Base-by-base conservation (phyloP, 78 protist genomes). In the Dictyostelium citrinum region DNA sequence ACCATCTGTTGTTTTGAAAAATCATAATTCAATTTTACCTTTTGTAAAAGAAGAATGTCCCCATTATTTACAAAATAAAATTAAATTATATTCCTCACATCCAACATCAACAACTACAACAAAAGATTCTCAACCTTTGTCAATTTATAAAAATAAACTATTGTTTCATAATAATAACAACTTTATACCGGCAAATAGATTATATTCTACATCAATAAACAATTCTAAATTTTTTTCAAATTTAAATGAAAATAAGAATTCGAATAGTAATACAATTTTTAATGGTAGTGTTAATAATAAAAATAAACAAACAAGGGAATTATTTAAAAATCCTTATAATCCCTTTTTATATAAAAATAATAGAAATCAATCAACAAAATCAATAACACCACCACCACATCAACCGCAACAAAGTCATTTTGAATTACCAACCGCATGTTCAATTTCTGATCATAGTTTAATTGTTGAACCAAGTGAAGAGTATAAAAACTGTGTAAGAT, bases 401-500 rank as follows among this genome's bases (percentile, higher is more conserved):
- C 60, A 12, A 49, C 22, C 17, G 16, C 60, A 49, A 49, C 60
- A 55, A 5, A 55, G 64, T 55, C n/a, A 55, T 20, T 55, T 55
- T 55, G 27, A 14, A 20, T 55, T 64, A 20, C 72, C 72, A 11
- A 64, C 33, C 9, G 31, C 39, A 11, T 64, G 72, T 27, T 64
- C 35, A 64, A 29, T 64, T 24, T 24, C 31, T 11, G 35, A 64
- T 27, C 72, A 64, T 64, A 10, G 39, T 11, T 29, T 64, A 27
- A 27, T 64, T 11, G 11, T 9, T 64, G 39, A 64, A 27, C 41
- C 45, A 14, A 70, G 43, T 70, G 77, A 70, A 20, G 17, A 35
- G 3, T 43, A 41, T 41, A 72, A 86, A 64, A 86, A 86, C 10
- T 86, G 84, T 76, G 92, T 86, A 1, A 86, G 46, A 35, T 86